phyloP scores from a whole-genome alignment of 495 filamentous ascomycete genomes.

The Penicillium simplicissimum region DNA sequence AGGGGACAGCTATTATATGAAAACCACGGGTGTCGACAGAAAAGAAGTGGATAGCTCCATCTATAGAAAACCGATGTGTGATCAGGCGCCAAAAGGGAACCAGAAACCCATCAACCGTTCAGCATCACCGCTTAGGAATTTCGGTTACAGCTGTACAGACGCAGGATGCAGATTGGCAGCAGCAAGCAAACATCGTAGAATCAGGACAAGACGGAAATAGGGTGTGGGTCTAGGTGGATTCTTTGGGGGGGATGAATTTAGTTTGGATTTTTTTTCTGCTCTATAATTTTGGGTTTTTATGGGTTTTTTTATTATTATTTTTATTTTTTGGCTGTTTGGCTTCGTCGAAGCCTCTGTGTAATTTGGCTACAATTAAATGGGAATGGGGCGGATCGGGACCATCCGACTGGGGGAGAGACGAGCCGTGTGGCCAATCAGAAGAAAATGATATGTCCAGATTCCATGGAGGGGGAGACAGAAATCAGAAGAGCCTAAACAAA shows the following conservation, averaged over 20 bases:
- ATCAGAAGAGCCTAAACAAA: constrained; percentile 5
- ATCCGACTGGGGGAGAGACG: constrained; percentile 30
- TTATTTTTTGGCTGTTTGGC: not conserved
- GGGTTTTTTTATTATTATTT: constrained; percentile 17
- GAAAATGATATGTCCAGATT: constrained; percentile 19
- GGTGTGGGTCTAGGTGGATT: constrained; percentile 19
- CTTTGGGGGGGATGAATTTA: not conserved
- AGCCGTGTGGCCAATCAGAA: constrained; percentile 11
- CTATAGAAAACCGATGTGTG: constrained; percentile 37
- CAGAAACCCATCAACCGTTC: constrained; percentile 38
- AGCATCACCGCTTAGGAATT: constrained; percentile 35
- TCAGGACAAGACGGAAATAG: constrained; percentile 27
- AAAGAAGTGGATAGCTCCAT: constrained; percentile 39
- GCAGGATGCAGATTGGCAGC: constrained; percentile 38
- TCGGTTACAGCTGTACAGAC: constrained; percentile 48
- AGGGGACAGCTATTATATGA: constrained; percentile 34
- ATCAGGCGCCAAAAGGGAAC: constrained; percentile 41
- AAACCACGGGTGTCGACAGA: constrained; percentile 28
- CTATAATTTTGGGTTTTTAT: constrained; percentile 19
- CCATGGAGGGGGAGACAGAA: constrained; percentile 4
- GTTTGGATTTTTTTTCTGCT: constrained; percentile 18
- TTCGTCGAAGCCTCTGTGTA: constrained; percentile 14
- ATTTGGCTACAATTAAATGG: constrained; percentile 17
- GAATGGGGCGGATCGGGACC: constrained; percentile 30
- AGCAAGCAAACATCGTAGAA: constrained; percentile 36